Base-by-base conservation (phyloP, 2,329 filamentous ascomycete genomes). In the Ophiosphaerella narmari region DNA sequence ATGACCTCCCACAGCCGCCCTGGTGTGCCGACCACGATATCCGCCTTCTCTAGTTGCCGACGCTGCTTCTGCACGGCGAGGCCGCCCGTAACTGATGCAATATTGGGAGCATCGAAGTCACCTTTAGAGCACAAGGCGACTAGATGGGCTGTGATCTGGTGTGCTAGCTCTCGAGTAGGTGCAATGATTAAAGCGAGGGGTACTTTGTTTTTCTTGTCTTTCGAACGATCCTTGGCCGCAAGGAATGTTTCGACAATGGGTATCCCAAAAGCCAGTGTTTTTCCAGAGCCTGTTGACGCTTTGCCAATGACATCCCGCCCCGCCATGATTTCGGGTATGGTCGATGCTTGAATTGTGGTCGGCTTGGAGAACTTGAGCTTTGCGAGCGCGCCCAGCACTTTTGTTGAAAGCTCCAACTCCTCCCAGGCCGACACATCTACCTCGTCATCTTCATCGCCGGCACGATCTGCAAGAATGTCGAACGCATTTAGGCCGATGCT, bases 231-330 rank as follows among this genome's bases (percentile, higher is more conserved):
- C 83, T 52, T 50, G 5, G 57, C 55, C 9, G 62, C 81, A 6
- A 99, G 75, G 80, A 88, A 97, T 47, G 83, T 81, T 72, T 99
- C 92, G 8, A 97, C 79, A 48, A 99, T 94, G 0, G 94, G 94
- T 55, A 99, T 91, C 1, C 88, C 91, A 72, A 96, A 99, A 0
- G 94, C 93, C 38, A 99, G 78, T 0, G 94, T 99, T 76, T 99
- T 99, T 62, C 94, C 94, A 12, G 94, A 97, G 59, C 94, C 94
- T 0, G 94, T 99, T 9, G 93, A 88, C 2, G 94, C 94, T 76
- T 99, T 99, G 36, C 94, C 94, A 57, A 99, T 89, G 13, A 97
- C 88, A 73, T 99, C 93, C 68, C 90, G 89, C 0, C 93, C 93
- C 5, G 85, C 83, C 16, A 93, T 71, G 39, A 97, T 89, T 45